Evolutionary conservation across 805 yeast genomes (phyloP), one percentile per base, ranked within the genome.

Genomic region (Kodamaea hsintzibuensis): DNA sequence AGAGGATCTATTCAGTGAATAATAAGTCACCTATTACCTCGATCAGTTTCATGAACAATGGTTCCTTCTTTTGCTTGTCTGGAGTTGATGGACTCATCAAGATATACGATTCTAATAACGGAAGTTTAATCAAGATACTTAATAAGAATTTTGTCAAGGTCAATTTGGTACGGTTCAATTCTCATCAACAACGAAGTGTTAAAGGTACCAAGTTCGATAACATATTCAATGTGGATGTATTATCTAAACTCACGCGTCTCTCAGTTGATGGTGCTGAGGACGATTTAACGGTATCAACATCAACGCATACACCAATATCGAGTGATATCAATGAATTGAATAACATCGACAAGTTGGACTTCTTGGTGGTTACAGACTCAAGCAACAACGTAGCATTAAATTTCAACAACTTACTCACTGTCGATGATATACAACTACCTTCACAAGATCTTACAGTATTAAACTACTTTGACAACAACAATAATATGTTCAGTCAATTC

Each of bases 1-100:
- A 79, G 55, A 60, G 80, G 17, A 80, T 83, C 4, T 83, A 82
- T 74, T 74, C 82, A 13, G 67, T 79, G 25, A 71, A 73, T 46
- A 67, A 74, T 49, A 66, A 66, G 50, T 65, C 72, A 8, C 62
- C 62, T 13, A 74, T 75, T 27, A 53, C 66, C 3, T 66, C 64
- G 14, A 65, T 73, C 7, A 59, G 64, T 22, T 76, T 69, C 68
- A 64, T 67, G 55, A 65, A 63, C 13, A 67, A 66, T 54, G 82
- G 82, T 0, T 68, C 68, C 42, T 71, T 60, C 49, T 69, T 82
- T 52, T 81, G 78, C 10, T 65, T 81, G 1, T 60, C 79, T 1
- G 84, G 83, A 7, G 57, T 65, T 1, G 82, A 80, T 56, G 73
- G 75, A 1, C 55, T 67, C 7, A 72, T 75, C 42, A 72, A 77